Percentiles rank a stretch among this genome's conserved stretches.
Conservation (phyloP, 768 basidiomycete species). For the Tulasnella sp. region DNA sequence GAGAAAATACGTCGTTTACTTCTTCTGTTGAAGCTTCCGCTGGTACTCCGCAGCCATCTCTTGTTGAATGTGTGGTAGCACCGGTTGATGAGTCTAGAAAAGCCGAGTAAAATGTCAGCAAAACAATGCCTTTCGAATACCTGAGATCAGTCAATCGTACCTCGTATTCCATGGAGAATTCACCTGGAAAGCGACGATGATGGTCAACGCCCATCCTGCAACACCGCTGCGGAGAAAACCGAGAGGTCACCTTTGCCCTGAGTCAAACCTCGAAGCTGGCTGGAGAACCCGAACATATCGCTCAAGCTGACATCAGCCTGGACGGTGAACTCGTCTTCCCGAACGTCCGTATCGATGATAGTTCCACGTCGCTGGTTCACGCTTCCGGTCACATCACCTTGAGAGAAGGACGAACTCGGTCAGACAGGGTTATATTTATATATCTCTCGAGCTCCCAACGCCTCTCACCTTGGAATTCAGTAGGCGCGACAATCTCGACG, state of each 20-base stretch:
- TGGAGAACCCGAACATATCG: slow-evolving; percentile 98
- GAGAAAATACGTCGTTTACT: slow-evolving; percentile 11
- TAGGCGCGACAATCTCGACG: slow-evolving; percentile 91
- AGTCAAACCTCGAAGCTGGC: slow-evolving; percentile 81
- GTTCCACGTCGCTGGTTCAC: slow-evolving; percentile 87
- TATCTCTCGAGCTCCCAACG: background rate
- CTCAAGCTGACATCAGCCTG: slow-evolving; percentile 87
- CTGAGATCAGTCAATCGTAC: slow-evolving; percentile 27
- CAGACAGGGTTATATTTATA: background rate
- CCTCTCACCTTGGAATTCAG: slow-evolving; percentile 67
- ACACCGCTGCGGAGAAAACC: slow-evolving; percentile 41
- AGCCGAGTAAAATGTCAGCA: background rate
- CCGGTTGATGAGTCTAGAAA: slow-evolving; percentile 61
- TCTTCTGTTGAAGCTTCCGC: slow-evolving; percentile 47
- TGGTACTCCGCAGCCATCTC: slow-evolving; percentile 81
- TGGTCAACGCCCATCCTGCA: slow-evolving; percentile 24
- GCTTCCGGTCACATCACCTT: slow-evolving; percentile 87
- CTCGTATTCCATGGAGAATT: slow-evolving; percentile 47
- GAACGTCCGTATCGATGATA: slow-evolving; percentile 90
- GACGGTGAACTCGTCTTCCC: slow-evolving; percentile 93
- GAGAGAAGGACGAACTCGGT: background rate
- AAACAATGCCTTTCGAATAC: background rate
- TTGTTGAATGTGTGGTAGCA: slow-evolving; percentile 74
- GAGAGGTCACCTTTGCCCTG: slow-evolving; percentile 91
- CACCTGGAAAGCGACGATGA: slow-evolving; percentile 21